Conservation (phyloP, 2,329 filamentous ascomycete genomes). For the Phialophora macrospora region DNA sequence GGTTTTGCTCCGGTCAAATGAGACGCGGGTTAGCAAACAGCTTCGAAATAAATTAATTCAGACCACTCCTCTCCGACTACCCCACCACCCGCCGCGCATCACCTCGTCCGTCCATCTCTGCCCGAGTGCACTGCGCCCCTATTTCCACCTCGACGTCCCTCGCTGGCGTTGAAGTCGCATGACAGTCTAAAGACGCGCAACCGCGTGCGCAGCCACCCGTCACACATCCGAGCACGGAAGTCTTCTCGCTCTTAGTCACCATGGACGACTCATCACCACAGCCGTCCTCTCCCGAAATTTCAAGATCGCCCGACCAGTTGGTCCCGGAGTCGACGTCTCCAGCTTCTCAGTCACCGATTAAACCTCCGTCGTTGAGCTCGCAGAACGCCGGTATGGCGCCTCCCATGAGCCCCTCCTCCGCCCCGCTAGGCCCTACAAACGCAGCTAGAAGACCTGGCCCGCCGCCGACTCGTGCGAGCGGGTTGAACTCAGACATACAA, state of each 20-base stretch:
- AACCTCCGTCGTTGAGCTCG: constrained; percentile 29
- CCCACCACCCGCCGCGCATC: constrained; percentile 13
- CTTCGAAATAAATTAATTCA: constrained; percentile 17
- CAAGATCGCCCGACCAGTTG: constrained; percentile 24
- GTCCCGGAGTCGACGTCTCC: constrained; percentile 18
- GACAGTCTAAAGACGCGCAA: constrained; percentile 21
- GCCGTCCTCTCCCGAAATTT: constrained; percentile 27
- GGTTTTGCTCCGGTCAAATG: constrained; percentile 17
- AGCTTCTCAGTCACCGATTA: constrained; percentile 16
- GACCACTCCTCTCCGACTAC: constrained; percentile 8
- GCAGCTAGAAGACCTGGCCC: constrained; percentile 62
- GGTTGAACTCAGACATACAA: constrained; percentile 67
- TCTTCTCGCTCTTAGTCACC: constrained; percentile 26
- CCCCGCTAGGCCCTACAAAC: constrained; percentile 76
- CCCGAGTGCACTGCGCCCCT: not conserved
- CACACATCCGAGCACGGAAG: constrained; percentile 2
- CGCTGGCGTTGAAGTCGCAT: constrained; percentile 21
- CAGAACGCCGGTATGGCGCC: constrained; percentile 20
- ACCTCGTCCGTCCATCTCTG: not conserved
- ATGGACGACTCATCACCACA: constrained; percentile 32
- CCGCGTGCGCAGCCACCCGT: constrained; percentile 21
- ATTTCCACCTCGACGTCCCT: not conserved
- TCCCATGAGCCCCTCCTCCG: constrained; percentile 79
- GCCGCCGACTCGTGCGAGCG: constrained; percentile 53
- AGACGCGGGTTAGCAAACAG: constrained; percentile 6